A percentile compares a stretch with the other conserved stretches of the same genome.
These are phyloP conservation scores for Platismatia glauca DNA, from an alignment of 495 filamentous ascomycete species.

Conservation along the genomic window DNA sequence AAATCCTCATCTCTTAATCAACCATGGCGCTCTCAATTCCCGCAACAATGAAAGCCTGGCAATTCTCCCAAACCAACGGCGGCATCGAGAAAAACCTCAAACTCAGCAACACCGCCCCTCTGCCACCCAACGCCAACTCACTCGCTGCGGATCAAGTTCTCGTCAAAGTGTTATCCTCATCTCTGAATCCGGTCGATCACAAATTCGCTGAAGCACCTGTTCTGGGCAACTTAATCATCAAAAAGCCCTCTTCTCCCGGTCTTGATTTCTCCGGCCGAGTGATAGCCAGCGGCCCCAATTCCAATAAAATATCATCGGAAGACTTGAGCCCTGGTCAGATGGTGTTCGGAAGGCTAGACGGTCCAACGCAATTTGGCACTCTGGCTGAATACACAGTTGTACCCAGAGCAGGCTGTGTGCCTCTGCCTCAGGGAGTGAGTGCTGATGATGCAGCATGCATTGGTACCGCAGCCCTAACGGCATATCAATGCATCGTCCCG, in stretches of 20 bases:
- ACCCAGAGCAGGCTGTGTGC: conserved; percentile 16
- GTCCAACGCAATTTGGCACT: conserved; percentile 39
- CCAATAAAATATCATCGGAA: conserved; percentile 8
- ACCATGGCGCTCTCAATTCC: conserved; percentile 15
- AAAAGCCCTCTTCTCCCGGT: conserved; percentile 46
- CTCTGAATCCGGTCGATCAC: conserved; percentile 65
- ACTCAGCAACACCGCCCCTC: conserved; percentile 35
- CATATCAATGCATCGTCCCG: conserved; percentile 44
- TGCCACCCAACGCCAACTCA: conserved; percentile 30
- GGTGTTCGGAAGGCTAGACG: conserved; percentile 44
- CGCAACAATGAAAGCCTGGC: conserved; percentile 54
- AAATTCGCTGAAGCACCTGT: conserved; percentile 50
- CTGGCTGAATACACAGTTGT: conserved; percentile 45
- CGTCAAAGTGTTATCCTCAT: conserved; percentile 44
- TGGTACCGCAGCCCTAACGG: conserved; percentile 39
- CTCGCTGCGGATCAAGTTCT: conserved; percentile 41
- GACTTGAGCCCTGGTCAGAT: conserved; percentile 41
- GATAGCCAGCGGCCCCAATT: conserved; percentile 23
- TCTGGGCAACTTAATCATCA: conserved; percentile 34
- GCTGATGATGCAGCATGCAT: conserved; percentile 34
- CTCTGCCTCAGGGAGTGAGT: conserved; percentile 36
- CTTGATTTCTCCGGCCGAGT: conserved; percentile 59
- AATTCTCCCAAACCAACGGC: conserved; percentile 41
- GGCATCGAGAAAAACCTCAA: conserved; percentile 51
- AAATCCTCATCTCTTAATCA: background rate